Conservation (phyloP, 208 protist species). For the Herpetomonas samuelpessoai region DNA sequence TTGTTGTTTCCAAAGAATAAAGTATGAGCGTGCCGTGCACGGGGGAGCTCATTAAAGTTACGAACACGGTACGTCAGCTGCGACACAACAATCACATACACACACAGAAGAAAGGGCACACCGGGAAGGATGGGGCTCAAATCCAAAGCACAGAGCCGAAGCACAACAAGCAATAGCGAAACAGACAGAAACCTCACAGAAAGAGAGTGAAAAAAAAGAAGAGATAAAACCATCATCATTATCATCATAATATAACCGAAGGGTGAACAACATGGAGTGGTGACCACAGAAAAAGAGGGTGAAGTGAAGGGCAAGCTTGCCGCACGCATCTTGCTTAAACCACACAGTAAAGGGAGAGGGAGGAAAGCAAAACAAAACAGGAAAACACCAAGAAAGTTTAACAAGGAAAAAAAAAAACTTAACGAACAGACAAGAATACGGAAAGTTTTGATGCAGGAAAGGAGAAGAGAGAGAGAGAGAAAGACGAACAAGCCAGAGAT, state of each 20-base stretch:
- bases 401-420: conserved; percentile 11
- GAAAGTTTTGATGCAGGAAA: conserved; percentile 6
- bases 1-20: no score
- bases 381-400: conserved; percentile 6
- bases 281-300: conserved; percentile 23
- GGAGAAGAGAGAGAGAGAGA: conserved; percentile 1
- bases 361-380: no score
- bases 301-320: conserved; percentile 16
- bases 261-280: conserved; percentile 10
- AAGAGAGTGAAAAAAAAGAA: conserved; percentile 5
- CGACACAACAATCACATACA: no score
- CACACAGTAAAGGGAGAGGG: no score
- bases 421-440: conserved; percentile 7
- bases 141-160: no score
- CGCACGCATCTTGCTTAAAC: background rate
- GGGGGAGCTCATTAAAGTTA: no score
- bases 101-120: no score
- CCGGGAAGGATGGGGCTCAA: no score
- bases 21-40: no score
- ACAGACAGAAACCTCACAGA: conserved; percentile 5
- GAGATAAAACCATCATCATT: background rate
- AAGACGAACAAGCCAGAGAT: background rate
- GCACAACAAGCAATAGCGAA: conserved; percentile 2
- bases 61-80: no score
- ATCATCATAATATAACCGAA: background rate